These are phyloP conservation scores for Gamsiella multidivaricata DNA, from an alignment of 192 early-diverging fungal species.

Conservation along the genomic window DNA sequence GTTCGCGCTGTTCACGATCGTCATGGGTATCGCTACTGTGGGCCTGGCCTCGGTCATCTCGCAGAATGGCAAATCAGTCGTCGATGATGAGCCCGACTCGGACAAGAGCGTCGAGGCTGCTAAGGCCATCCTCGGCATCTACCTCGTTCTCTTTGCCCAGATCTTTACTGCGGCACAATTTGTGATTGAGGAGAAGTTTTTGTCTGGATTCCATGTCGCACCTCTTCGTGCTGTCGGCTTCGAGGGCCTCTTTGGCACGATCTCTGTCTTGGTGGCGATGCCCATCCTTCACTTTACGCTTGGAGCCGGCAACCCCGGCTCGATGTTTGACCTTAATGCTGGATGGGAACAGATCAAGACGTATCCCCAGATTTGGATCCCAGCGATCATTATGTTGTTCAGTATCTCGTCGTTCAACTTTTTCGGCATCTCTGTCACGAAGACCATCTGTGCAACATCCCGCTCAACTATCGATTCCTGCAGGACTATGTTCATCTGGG, in stretches of 20 bases:
- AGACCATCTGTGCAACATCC: conserved; percentile 86
- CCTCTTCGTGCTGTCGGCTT: conserved; percentile 93
- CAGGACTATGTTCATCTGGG: conserved; percentile 97
- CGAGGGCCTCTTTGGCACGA: conserved; percentile 91
- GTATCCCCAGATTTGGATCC: conserved; percentile 72
- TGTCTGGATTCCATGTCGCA: conserved; percentile 80
- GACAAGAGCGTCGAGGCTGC: conserved; percentile 62
- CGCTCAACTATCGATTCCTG: conserved; percentile 97
- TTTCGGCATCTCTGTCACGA: conserved; percentile 93
- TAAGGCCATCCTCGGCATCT: conserved; percentile 80
- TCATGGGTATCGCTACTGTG: conserved; percentile 90
- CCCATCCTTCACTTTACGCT: conserved; percentile 80
- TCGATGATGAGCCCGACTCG: conserved; percentile 36
- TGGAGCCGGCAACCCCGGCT: conserved; percentile 74
- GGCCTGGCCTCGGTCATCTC: conserved; percentile 72
- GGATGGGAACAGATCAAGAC: conserved; percentile 79
- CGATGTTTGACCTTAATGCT: conserved; percentile 83
- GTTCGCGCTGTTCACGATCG: conserved; percentile 84
- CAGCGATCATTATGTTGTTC: conserved; percentile 84
- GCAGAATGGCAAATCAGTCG: conserved; percentile 13
- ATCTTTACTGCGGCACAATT: conserved; percentile 94
- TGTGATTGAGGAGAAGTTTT: conserved; percentile 95
- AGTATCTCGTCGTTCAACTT: conserved; percentile 98
- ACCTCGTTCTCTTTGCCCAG: conserved; percentile 90
- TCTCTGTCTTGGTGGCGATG: conserved; percentile 74